A percentile compares a stretch with the other conserved stretches of the same genome.
These are phyloP conservation scores for Aristolochia fimbriata DNA, from an alignment of 164 flowering plant species.

Conservation along the genomic window DNA sequence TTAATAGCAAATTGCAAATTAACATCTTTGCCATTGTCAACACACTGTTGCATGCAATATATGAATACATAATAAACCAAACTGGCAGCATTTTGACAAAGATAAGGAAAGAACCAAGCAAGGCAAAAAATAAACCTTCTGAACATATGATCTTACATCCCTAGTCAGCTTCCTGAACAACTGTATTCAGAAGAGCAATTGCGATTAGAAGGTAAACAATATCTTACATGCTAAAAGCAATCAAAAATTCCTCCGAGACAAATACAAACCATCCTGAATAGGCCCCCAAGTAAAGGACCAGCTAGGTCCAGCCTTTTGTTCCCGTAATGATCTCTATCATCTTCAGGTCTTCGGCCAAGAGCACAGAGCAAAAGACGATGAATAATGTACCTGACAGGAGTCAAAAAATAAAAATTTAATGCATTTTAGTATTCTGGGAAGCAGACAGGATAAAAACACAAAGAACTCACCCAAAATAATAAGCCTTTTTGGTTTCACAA, in stretches of 20 bases:
- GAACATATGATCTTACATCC: conserved; percentile 89
- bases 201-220: neutral
- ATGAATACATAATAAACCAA: neutral
- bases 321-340: conserved; percentile 98
- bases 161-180: conserved; percentile 92
- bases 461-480: conserved; percentile 81
- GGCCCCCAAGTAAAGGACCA: conserved; percentile 94
- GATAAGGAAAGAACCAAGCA: neutral
- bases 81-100: neutral
- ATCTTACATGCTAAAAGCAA: neutral
- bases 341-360: conserved; percentile 92
- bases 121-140: conserved; percentile 36
- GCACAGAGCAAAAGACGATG: conserved; percentile 92
- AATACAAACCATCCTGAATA: conserved; percentile 74
- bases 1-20: conserved; percentile 95
- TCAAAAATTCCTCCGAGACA: neutral
- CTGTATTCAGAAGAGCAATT: conserved; percentile 28
- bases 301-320: conserved; percentile 98
- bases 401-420: neutral
- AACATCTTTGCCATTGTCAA: conserved; percentile 95
- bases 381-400: conserved; percentile 61
- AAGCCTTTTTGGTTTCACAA: conserved; percentile 97
- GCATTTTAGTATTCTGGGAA: neutral
- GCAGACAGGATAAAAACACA: neutral
- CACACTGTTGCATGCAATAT: conserved; percentile 50